Evolutionary conservation across 352 stramenopile species (phyloP), one percentile per base, ranked within the genome.

Genomic region (Globisporangium solare): DNA sequence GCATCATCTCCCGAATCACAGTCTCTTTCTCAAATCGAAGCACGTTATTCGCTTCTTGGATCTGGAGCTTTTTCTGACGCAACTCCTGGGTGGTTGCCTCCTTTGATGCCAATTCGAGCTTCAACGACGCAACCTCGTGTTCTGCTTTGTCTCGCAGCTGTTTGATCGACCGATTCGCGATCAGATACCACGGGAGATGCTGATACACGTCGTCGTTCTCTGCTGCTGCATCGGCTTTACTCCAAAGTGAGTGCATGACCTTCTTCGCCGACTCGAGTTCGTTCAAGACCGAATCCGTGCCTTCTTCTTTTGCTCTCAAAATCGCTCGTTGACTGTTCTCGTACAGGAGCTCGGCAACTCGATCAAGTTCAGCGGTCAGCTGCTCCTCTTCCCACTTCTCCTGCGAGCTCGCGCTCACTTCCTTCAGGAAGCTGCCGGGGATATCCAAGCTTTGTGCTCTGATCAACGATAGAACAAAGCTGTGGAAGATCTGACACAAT

Each of bases 1-100:
- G 24, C n/a, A 74, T 71, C 59, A 91, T 74, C 48, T 91, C 80
- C 24, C 75, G 76, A 11, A 74, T 50, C 15, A 83, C 12, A 2
- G 80, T 88, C 15, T 88, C 80, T 51, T 88, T 89, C 51, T 91
- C 80, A 56, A 91, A 89, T 18, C 67, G 54, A 35, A 91, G 61
- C 43, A 85, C 61, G 32, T 74, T 77, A n/a, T 73, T 74, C 5
- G 62, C 54, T 45, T 91, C 73, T 20, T 86, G 70, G 15, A 83
- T 65, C 21, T 79, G 66, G 17, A 47, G 7, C 21, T 67, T 76
- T 13, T 47, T 70, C 47, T 70, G 57, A 20, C 66, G 39, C 6
- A 76, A 18, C 17, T 64, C 53, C 5, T 69, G 60, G 8, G 68
- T 67, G n/a, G 78, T 64, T 10, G 54, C 41, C 22, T 67, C 52